Evolutionary conservation across 352 stramenopile genomes (phyloP), one percentile per base, ranked within the genome.

Genomic region (Globisporangium heterothallicum): DNA sequence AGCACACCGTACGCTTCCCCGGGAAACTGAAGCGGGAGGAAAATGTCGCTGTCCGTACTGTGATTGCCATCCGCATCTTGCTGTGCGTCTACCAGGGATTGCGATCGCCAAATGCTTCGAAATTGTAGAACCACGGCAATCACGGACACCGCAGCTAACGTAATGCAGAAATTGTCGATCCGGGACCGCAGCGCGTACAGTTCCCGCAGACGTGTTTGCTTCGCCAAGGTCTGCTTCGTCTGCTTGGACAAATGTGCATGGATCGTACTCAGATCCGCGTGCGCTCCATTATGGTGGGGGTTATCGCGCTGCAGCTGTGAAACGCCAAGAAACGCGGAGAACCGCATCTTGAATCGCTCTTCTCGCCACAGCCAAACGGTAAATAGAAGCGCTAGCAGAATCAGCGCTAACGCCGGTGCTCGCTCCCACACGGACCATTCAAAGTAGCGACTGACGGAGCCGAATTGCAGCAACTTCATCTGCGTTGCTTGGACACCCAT

Each of bases 1-100:
- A 85, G 47, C 21, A 68, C 62, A 6, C 56, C 62, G 46, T 78
- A 82, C 0, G 76, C 65, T 56, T 87, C 76, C 13, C 76, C 76
- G 21, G 76, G 73, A n/a, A 57, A 62, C 53, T 77, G 56, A 2
- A 72, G 50, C 47, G 51, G 52, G 21, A 44, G 45, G 21, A 57
- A 55, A 3, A 49, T 40, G 19, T 64, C 48, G 14, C 59, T 38
- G 18, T 55, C 32, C 2, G 12, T 13, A 2, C 16, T 13, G 30
- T 36, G 9, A 13, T 36, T 13, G 1, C 16, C 30, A 36, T 9
- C 30, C n/a, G 18, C 24, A 32, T 30, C 29, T 19, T 49, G 38
- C 4, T 38, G 13, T n/a, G 21, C 38, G 19, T 29, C 41, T 7
- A 22, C 14, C 32, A 42, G 30, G 0, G 8, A 44, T 44, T 69